These are phyloP conservation scores for Lodderomyces orthopsilosis DNA, from an alignment of 1,139 yeast species.

Conservation along the genomic window DNA sequence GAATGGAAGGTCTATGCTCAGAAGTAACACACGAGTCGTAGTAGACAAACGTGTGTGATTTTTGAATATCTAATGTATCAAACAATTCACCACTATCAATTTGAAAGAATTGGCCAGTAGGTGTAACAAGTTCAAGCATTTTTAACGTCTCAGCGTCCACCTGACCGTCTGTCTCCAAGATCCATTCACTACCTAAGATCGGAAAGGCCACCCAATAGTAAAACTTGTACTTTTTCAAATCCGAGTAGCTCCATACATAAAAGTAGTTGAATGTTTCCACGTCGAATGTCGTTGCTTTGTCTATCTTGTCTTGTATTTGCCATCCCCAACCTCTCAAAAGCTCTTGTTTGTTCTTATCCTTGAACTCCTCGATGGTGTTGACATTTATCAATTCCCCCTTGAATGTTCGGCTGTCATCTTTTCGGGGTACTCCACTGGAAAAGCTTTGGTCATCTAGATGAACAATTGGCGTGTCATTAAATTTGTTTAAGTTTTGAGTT, in stretches of 20 bases:
- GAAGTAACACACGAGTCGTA: conserved; percentile 56
- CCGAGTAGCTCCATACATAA: conserved; percentile 70
- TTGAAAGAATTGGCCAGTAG: conserved; percentile 16
- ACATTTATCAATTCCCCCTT: conserved; percentile 49
- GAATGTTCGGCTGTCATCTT: conserved; percentile 27
- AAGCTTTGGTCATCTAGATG: conserved; percentile 44
- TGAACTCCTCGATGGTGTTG: conserved; percentile 86
- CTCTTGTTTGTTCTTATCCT: conserved; percentile 56
- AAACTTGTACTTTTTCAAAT: conserved; percentile 82
- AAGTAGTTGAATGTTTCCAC: conserved; percentile 36
- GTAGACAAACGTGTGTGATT: conserved; percentile 43
- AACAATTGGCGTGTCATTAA: conserved; percentile 41
- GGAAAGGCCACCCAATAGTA: conserved; percentile 92
- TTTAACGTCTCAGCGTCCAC: conserved; percentile 7
- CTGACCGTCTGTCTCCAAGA: conserved; percentile 10
- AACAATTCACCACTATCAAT: conserved; percentile 10
- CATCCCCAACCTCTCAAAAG: conserved; percentile 50
- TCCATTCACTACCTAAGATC: conserved; percentile 49
- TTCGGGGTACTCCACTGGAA: conserved; percentile 21
- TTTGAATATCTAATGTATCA: background rate
- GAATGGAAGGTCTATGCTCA: conserved; percentile 52
- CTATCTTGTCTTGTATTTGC: conserved; percentile 18
- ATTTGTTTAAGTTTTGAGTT: conserved; percentile 32
- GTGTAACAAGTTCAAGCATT: background rate
- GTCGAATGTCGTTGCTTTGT: conserved; percentile 12